Conservation (phyloP, 2,329 filamentous ascomycete genomes). For the Paecilomyces formosus region DNA sequence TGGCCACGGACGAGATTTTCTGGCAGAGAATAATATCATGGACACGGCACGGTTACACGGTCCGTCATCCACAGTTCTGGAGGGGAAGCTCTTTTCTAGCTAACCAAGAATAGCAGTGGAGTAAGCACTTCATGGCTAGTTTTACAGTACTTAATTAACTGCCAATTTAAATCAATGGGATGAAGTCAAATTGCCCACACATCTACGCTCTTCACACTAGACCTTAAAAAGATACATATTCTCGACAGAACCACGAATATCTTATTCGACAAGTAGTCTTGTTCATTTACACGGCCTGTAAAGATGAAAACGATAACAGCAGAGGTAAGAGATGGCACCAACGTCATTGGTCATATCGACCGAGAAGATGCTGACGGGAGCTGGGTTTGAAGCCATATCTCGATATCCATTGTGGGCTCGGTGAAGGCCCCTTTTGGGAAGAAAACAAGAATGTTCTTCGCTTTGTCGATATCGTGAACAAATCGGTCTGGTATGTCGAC, state of each 20-base stretch:
- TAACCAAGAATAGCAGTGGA: not conserved
- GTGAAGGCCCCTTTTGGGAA: slow-evolving; percentile 35
- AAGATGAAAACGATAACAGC: not conserved
- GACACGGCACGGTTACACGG: not conserved
- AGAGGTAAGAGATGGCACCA: not conserved
- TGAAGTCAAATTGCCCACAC: not conserved
- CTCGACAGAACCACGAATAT: no score
- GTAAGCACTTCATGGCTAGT: no score
- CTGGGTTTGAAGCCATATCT: slow-evolving; percentile 27
- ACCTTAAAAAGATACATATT: no score
- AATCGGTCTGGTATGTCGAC: slow-evolving; percentile 65
- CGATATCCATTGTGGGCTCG: slow-evolving; percentile 28
- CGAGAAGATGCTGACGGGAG: not conserved
- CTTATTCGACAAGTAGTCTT: not conserved
- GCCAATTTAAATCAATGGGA: not conserved
- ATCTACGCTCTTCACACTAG: not conserved
- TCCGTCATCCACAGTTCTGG: not conserved
- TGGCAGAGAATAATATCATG: not conserved
- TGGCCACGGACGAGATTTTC: not conserved
- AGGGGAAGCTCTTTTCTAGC: not conserved
- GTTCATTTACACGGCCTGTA: not conserved
- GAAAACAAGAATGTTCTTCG: slow-evolving; percentile 32
- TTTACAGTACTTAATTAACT: not conserved
- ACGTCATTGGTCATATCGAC: not conserved
- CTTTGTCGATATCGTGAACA: slow-evolving; percentile 65